Percentiles rank a stretch among this genome's conserved stretches.
phyloP scores from a whole-genome alignment of 2,329 filamentous ascomycete species.

The Aspergillus unguis region DNA sequence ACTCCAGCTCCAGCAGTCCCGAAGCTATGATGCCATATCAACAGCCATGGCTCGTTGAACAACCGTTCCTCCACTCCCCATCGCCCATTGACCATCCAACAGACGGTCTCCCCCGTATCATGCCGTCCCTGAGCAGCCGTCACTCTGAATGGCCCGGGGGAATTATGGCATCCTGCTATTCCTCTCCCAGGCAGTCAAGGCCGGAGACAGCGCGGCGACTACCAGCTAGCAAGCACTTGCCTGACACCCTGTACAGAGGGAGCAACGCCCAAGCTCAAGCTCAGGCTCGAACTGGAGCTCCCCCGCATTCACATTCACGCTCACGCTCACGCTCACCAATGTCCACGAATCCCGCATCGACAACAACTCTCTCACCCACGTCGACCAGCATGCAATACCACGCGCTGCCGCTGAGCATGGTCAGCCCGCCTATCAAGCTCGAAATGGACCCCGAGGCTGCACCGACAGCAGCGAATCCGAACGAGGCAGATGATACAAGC shows the following conservation, averaged over 20 bases:
- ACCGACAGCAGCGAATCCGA: slow-evolving; percentile 17
- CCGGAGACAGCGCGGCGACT: slow-evolving; percentile 8
- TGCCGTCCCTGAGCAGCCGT: slow-evolving; percentile 8
- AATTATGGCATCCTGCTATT: slow-evolving; percentile 12
- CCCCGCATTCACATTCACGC: neutral
- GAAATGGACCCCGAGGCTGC: slow-evolving; percentile 21
- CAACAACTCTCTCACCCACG: slow-evolving; percentile 17
- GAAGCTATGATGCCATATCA: slow-evolving; percentile 18
- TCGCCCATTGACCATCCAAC: slow-evolving; percentile 9
- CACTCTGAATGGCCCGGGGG: slow-evolving; percentile 12
- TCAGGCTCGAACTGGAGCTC: slow-evolving; percentile 8
- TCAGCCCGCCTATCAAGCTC: slow-evolving; percentile 11
- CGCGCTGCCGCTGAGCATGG: slow-evolving; percentile 12
- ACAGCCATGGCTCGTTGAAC: slow-evolving; percentile 13
- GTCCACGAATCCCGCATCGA: neutral
- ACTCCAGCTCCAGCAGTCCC: slow-evolving; percentile 21
- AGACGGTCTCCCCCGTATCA: slow-evolving; percentile 14
- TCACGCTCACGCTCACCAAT: neutral
- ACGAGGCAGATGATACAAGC: slow-evolving; percentile 28
- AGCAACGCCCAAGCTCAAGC: too few species aligned
- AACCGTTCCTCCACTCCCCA: slow-evolving; percentile 11
- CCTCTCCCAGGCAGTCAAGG: slow-evolving; percentile 15
- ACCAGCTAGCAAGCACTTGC: slow-evolving; percentile 6
- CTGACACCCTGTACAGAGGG: slow-evolving; percentile 10
- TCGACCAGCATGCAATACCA: slow-evolving; percentile 24